phyloP scores from a whole-genome alignment of 2,329 filamentous ascomycete species.

The Colletotrichum higginsianum region DNA sequence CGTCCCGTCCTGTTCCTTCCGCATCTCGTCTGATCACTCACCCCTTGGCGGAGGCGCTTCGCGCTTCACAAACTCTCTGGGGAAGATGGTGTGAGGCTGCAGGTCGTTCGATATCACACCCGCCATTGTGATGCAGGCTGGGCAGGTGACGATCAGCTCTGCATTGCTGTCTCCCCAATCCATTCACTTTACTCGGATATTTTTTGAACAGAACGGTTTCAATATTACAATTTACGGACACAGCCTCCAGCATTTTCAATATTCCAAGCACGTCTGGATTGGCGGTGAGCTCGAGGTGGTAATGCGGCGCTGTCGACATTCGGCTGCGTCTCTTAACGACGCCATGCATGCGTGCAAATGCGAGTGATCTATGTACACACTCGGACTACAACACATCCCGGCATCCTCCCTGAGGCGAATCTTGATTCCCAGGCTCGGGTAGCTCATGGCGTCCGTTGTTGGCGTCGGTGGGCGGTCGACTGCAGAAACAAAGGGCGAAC shows the following conservation, averaged over 20 bases:
- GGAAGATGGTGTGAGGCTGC: background rate
- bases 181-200: background rate
- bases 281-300: background rate
- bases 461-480: background rate
- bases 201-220: background rate
- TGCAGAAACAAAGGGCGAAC: slow-evolving; percentile 5
- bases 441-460: background rate
- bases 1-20: slow-evolving; percentile 2
- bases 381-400: background rate
- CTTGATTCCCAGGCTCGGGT: background rate
- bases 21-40: background rate
- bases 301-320: background rate
- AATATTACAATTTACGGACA: background rate
- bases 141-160: background rate
- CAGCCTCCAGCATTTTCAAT: background rate
- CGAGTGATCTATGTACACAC: background rate
- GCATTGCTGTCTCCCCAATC: background rate
- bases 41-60: background rate
- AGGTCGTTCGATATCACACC: background rate
- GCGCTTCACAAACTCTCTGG: background rate
- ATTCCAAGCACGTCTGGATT: background rate
- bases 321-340: background rate
- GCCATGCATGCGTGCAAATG: background rate
- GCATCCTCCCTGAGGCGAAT: background rate
- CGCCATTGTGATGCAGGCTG: background rate